These are phyloP conservation scores for Fusarium napiforme DNA, from an alignment of 2,329 filamentous ascomycete genomes.

Conservation along the genomic window DNA sequence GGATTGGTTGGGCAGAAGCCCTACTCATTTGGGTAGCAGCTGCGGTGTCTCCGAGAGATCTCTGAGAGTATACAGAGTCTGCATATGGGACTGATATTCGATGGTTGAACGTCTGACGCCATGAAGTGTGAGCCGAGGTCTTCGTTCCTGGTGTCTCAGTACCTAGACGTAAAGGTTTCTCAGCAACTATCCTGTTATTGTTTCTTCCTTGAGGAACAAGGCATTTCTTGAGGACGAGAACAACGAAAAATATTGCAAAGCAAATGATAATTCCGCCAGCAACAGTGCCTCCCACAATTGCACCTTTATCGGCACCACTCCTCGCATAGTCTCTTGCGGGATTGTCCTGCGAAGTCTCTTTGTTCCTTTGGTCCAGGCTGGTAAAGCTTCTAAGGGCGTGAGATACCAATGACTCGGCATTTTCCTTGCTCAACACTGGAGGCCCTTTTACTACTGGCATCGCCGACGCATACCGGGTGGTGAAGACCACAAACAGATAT, in stretches of 20 bases:
- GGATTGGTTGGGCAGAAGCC: not conserved
- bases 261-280: slow-evolving; percentile 30
- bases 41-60: slow-evolving; percentile 27
- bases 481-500: slow-evolving; percentile 7
- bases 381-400: not conserved
- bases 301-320: slow-evolving; percentile 13
- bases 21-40: not conserved
- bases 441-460: slow-evolving; percentile 3
- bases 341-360: not conserved
- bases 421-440: not conserved
- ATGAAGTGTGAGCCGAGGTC: not conserved
- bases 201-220: not conserved
- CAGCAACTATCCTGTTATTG: not conserved
- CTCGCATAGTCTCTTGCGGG: not conserved
- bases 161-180: not conserved
- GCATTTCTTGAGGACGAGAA: slow-evolving; percentile 28
- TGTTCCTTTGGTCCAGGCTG: not conserved
- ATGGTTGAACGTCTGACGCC: slow-evolving; percentile 28
- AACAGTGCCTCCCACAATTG: slow-evolving; percentile 36
- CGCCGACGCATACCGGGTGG: slow-evolving; percentile 10
- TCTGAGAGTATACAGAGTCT: slow-evolving; percentile 25
- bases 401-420: slow-evolving; percentile 5
- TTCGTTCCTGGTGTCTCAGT: not conserved
- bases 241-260: slow-evolving; percentile 30
- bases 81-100: slow-evolving; percentile 17